Evolutionary conservation across 371 early-diverging fungal species (phyloP).

Genomic region (Actinomortierella wolfii): DNA sequence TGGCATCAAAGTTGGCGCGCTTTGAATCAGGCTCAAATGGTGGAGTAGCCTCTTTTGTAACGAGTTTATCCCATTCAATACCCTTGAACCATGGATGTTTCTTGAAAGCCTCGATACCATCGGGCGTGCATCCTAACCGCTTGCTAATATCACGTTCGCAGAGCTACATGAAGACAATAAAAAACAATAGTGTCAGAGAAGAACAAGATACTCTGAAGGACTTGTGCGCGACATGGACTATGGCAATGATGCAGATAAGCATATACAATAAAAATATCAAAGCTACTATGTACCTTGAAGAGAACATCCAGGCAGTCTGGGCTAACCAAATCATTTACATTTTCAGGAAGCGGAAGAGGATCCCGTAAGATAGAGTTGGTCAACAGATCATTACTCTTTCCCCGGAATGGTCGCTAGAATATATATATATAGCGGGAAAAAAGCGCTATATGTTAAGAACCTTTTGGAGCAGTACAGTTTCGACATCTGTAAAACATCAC

Average conservation of each 20-base stretch:
- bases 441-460: no score
- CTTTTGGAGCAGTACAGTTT: no score
- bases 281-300: conserved; percentile 52
- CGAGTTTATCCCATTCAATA: conserved; percentile 62
- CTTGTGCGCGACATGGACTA: conserved; percentile 4
- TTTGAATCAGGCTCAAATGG: conserved; percentile 73
- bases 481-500: no score
- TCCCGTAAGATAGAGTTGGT: conserved; percentile 70
- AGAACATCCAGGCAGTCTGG: conserved; percentile 60
- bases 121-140: conserved; percentile 62
- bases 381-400: conserved; percentile 77
- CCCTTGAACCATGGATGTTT: conserved; percentile 65
- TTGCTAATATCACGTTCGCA: conserved; percentile 62
- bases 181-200: neutral
- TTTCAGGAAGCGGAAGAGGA: conserved; percentile 61
- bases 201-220: neutral
- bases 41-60: conserved; percentile 56
- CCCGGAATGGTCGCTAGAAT: conserved; percentile 80
- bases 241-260: neutral
- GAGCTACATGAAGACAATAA: conserved; percentile 44
- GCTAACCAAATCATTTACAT: conserved; percentile 53
- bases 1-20: conserved; percentile 89
- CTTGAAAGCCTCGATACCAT: conserved; percentile 60
- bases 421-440: neutral
- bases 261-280: neutral